Evolutionary conservation across 2,329 filamentous ascomycete genomes (phyloP).

Genomic region (Ophiostoma sp.): DNA sequence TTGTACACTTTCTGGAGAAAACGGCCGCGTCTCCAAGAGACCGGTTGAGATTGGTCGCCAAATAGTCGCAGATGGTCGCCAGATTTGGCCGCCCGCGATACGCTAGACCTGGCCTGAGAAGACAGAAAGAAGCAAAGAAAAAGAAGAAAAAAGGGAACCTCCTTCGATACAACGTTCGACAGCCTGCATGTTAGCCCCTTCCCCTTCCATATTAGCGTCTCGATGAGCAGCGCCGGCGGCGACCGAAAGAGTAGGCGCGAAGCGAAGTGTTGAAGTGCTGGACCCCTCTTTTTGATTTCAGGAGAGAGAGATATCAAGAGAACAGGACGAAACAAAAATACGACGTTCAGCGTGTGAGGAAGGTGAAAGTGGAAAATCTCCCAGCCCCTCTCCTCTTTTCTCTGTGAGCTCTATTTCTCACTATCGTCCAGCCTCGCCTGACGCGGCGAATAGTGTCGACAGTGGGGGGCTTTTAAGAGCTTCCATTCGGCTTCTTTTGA

Average conservation of each 20-base stretch:
- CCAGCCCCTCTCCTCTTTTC: neutral
- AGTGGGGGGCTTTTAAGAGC: neutral
- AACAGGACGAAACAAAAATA: neutral
- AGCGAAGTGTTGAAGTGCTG: neutral
- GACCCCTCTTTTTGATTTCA: conserved; percentile 9
- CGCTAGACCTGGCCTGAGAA: neutral
- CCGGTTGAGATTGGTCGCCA: neutral
- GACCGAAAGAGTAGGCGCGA: conserved; percentile 12
- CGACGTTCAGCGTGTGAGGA: neutral
- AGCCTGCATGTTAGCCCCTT: neutral
- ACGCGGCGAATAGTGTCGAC: neutral
- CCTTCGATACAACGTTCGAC: neutral
- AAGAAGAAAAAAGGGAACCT: neutral
- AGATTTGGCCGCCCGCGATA: neutral
- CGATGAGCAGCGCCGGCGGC: neutral
- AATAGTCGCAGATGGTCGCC: neutral
- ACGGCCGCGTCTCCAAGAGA: neutral
- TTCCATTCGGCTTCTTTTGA: neutral
- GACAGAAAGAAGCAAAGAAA: neutral
- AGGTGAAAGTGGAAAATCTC: neutral
- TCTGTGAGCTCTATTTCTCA: neutral
- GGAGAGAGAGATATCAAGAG: conserved; percentile 11
- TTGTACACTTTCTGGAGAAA: neutral
- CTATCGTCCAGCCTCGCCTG: conserved; percentile 13
- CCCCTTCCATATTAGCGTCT: conserved; percentile 10